Conservation (phyloP, 495 filamentous ascomycete genomes). For the Podospora pseudoanserina region DNA sequence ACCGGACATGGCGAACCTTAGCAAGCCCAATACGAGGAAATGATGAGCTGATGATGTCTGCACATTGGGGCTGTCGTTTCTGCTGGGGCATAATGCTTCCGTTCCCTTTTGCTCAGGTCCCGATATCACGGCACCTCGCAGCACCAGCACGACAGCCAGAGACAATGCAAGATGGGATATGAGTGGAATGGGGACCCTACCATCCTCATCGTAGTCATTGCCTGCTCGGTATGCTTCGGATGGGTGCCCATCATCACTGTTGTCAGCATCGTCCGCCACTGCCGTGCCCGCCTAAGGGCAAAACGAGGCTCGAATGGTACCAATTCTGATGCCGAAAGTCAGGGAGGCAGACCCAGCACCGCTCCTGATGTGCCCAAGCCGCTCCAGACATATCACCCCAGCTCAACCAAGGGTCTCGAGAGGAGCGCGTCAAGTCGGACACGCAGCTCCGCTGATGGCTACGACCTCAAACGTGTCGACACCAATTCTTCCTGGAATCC, state of each 20-base stretch:
- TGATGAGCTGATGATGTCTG: neutral
- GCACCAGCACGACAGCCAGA: neutral
- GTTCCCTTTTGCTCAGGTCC: neutral
- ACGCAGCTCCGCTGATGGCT: constrained; percentile 11
- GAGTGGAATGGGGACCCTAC: constrained; percentile 15
- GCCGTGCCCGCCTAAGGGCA: neutral
- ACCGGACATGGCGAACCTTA: neutral
- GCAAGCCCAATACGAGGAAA: neutral
- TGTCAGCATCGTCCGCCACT: constrained; percentile 17
- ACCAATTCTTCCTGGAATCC: constrained; percentile 15
- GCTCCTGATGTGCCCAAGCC: constrained; percentile 15
- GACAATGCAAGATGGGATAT: constrained; percentile 17
- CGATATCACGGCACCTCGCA: neutral
- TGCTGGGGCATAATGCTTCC: neutral
- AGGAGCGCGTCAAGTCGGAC: constrained; percentile 11
- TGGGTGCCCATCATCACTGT: constrained; percentile 20
- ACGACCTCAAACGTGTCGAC: constrained; percentile 12
- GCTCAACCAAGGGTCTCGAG: constrained; percentile 4
- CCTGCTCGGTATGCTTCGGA: constrained; percentile 17
- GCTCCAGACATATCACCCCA: constrained; percentile 11
- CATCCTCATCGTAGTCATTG: constrained; percentile 17
- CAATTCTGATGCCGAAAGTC: constrained; percentile 8
- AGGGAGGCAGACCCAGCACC: constrained; percentile 6
- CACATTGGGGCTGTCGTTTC: neutral
- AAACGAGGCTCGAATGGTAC: constrained; percentile 12